Evolutionary conservation across 1,284 basidiomycete species (phyloP), one percentile per base, ranked within the genome.

Genomic region (Rhodotorula sp.): DNA sequence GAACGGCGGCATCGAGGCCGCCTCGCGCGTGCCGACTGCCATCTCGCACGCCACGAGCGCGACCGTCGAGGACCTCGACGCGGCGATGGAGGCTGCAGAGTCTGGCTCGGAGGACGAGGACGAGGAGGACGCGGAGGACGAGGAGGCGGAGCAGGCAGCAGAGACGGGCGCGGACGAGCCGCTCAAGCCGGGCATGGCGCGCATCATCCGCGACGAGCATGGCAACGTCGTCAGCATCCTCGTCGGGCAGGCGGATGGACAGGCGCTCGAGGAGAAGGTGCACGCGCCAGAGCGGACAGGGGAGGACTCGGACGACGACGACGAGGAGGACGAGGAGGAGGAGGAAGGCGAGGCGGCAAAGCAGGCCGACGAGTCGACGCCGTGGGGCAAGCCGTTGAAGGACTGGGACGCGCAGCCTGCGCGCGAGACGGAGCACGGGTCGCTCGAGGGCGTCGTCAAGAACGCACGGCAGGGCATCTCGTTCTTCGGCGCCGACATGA

Each of bases 161-260:
- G 17, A 61, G 48, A 42, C 65, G 50, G 63, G 68, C 9, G 62
- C 64, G n/a, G 34, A 89, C 90, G 77, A 67, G 61, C 61, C 60
- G 49, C 83, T 90, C 58, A 88, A 86, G n/a, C 87, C 85, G 78
- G 90, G 91, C 12, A 90, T 89, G 80, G 96, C 93, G 21, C 87
- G 88, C 75, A 94, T 99, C 75, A 83, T 94, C 64, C 86, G 93
- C 56, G 94, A 97, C 81, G 89, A 86, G 58, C 84, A 86, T 7
- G 96, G 95, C 49, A 90, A 90, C 75, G 85, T 96, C 49, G 79
- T 94, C 53, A 86, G 88, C 70, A 85, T 97, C 59, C 87, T 94
- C 79, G 82, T 97, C 70, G 87, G 87, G 42, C 87, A 87, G 21
- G 80, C 82, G 41, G 80, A 81, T 0, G 80, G 78, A n/a, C 84